Base-by-base conservation (phyloP, 106 monocot species). In the Chionographis japonica region DNA sequence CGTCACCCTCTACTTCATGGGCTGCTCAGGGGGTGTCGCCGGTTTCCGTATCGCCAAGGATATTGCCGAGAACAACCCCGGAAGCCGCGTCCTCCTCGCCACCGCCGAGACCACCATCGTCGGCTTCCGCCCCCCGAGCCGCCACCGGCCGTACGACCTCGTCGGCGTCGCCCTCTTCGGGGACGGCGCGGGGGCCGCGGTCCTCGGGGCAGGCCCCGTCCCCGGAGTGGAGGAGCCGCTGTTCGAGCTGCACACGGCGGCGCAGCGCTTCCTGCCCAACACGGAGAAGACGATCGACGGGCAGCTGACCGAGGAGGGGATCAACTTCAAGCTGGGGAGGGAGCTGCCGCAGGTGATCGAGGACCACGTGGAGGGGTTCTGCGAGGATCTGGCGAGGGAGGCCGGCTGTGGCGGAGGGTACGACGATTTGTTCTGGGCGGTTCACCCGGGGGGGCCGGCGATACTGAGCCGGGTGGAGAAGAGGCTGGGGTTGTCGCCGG, bases 361-460 rank as follows among this genome's bases (percentile, higher is more conserved):
- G 64, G 78, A 64, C n/a, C 78, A 87, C 54, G 75, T 90, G 2
- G 85, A 83, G 56, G 74, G 49, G 19, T 94, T 88, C 61, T 90
- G 90, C 51, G 66, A 58, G 75, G 57, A 59, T 60, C 70, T 90
- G 70, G 66, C 79, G 75, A 66, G 50, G 18, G 54, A 43, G 52
- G 57, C 51, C 1, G 27, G 27, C 27, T 0, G 27, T 1, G 78
- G 79, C 6, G n/a, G 12, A 61, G 40, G 46, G 46, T 88, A 74
- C 52, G 77, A 90, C 15, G 83, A 86, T 17, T 59, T 91, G 77
- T 94, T 94, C 62, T 94, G 90, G 94, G 81, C 81, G 6, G 90
- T 94, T 58, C 94, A 90, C 46, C 90, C 94, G 0, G 94, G 94
- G 12, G 94, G 90, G 0, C 94, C 90, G 12, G 94, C 94, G 37